These are phyloP conservation scores for Termitomyces titanicus DNA, from an alignment of 768 basidiomycete species.

Conservation along the genomic window DNA sequence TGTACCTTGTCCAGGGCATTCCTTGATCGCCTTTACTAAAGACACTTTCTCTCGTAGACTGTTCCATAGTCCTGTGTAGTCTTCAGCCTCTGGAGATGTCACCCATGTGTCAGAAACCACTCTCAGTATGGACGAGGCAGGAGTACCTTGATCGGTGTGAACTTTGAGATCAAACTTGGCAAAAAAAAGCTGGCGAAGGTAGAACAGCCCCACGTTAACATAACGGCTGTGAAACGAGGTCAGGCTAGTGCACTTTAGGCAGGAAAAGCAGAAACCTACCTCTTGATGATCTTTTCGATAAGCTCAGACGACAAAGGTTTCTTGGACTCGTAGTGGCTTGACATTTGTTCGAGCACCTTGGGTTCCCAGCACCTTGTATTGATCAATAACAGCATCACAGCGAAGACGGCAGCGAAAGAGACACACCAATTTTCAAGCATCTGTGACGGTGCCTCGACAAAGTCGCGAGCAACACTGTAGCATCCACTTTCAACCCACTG, in stretches of 20 bases:
- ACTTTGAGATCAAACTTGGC: conserved; percentile 76
- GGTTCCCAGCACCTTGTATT: conserved; percentile 75
- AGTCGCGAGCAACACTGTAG: conserved; percentile 65
- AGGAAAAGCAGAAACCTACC: conserved; percentile 35
- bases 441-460: conserved; percentile 88
- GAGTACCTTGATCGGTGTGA: conserved; percentile 62
- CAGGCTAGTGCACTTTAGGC: not conserved
- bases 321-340: conserved; percentile 75
- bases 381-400: not conserved
- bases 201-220: conserved; percentile 79
- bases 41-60: conserved; percentile 65
- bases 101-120: not conserved
- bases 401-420: not conserved
- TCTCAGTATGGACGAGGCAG: not conserved
- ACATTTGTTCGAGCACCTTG: conserved; percentile 71
- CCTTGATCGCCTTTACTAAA: conserved; percentile 58
- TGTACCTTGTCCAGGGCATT: conserved; percentile 62
- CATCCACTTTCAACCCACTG: not conserved
- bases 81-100: conserved; percentile 42
- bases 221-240: conserved; percentile 46
- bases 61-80: conserved; percentile 82
- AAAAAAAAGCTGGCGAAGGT: conserved; percentile 82
- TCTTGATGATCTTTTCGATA: conserved; percentile 78
- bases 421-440: conserved; percentile 88
- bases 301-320: conserved; percentile 66